Conservation (phyloP, 1,284 basidiomycete genomes). For the Cryptococcus neoformans region DNA sequence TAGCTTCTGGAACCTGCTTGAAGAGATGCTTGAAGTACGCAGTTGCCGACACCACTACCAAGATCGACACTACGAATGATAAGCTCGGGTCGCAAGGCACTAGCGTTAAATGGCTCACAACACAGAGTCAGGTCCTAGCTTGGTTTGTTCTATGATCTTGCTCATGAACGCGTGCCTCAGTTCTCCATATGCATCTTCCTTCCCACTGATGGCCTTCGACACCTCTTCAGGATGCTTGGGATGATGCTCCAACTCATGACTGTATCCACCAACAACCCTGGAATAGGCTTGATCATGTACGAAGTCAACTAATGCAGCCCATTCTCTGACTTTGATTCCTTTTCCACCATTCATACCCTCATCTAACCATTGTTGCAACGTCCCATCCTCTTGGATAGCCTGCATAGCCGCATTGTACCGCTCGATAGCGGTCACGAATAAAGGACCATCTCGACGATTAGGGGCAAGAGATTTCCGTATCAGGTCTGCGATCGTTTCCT, state of each 20-base stretch:
- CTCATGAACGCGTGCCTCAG: slow-evolving; percentile 47
- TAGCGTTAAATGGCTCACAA: slow-evolving; percentile 28
- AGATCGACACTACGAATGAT: slow-evolving; percentile 53
- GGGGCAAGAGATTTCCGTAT: slow-evolving; percentile 52
- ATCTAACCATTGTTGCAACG: slow-evolving; percentile 31
- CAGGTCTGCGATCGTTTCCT: slow-evolving; percentile 52
- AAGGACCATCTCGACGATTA: slow-evolving; percentile 53
- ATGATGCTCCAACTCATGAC: slow-evolving; percentile 48
- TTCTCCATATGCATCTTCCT: slow-evolving; percentile 49
- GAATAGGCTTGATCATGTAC: slow-evolving; percentile 57
- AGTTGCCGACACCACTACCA: slow-evolving; percentile 58
- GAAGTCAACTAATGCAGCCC: slow-evolving; percentile 48
- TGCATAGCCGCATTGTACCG: slow-evolving; percentile 53
- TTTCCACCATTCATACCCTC: slow-evolving; percentile 13
- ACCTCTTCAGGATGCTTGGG: slow-evolving; percentile 45
- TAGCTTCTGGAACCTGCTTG: slow-evolving; percentile 53
- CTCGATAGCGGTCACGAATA: slow-evolving; percentile 51
- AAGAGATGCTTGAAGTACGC: slow-evolving; percentile 55
- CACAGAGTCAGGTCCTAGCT: slow-evolving; percentile 36
- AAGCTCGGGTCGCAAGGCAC: not conserved
- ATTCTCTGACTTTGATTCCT: slow-evolving; percentile 40
- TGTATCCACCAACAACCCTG: slow-evolving; percentile 54
- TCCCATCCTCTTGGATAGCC: slow-evolving; percentile 44
- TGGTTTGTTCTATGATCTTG: slow-evolving; percentile 43
- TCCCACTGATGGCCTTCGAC: slow-evolving; percentile 36